Evolutionary conservation across 495 filamentous ascomycete species (phyloP).

Genomic region (Endocarpon pusillum): DNA sequence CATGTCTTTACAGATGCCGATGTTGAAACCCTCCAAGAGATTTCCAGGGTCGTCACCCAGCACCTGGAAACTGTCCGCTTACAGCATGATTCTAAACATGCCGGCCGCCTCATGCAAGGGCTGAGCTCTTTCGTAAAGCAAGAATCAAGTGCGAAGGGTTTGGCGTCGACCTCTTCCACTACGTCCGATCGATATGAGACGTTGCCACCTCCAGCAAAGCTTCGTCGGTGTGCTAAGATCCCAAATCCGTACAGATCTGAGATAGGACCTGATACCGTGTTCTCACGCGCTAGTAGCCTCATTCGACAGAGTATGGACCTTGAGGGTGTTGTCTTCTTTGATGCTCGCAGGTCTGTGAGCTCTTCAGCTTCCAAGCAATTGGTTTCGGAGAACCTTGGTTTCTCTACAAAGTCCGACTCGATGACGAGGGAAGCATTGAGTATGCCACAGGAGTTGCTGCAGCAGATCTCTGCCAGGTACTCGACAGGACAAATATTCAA

Average conservation of each 20-base stretch:
- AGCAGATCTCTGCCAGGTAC: neutral
- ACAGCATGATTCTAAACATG: conserved; percentile 13
- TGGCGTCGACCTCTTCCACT: too few species aligned
- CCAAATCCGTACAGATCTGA: too few species aligned
- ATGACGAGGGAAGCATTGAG: neutral
- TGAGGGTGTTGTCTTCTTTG: conserved; percentile 34
- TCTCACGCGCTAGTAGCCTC: conserved; percentile 26
- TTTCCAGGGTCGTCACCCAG: conserved; percentile 16
- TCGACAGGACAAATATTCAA: neutral
- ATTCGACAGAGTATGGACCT: conserved; percentile 33
- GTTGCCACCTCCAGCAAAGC: conserved; percentile 85
- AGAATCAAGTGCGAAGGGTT: too few species aligned
- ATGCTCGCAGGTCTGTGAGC: conserved; percentile 19
- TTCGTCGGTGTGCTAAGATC: conserved; percentile 77
- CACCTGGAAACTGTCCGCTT: conserved; percentile 21
- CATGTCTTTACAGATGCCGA: conserved; percentile 16
- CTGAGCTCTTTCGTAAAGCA: conserved; percentile 19
- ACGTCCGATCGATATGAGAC: conserved; percentile 84
- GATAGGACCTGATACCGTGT: conserved; percentile 1
- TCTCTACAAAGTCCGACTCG: neutral
- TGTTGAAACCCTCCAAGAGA: conserved; percentile 17
- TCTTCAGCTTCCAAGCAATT: conserved; percentile 3
- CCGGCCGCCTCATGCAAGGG: conserved; percentile 16
- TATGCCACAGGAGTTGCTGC: too few species aligned
- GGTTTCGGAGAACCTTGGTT: neutral